Base-by-base conservation (phyloP, 768 basidiomycete species). In the Thelephora ganbajun region DNA sequence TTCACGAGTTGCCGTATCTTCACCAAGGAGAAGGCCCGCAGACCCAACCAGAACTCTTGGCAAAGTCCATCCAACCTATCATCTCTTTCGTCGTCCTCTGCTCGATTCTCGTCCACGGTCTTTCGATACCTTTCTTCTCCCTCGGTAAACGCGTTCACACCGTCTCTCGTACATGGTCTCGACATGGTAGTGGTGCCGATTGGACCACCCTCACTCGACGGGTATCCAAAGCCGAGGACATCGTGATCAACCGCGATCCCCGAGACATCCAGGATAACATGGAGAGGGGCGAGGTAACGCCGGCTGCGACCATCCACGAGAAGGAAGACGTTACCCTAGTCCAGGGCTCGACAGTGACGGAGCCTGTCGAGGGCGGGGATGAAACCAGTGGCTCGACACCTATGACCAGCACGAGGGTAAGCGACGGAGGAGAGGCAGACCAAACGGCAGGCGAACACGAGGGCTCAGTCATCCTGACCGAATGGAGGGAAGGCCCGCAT, bases 111-210 rank as follows among this genome's bases (percentile, higher is more conserved):
- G 77, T 86, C 14, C 88, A 90, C 57, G 93, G 91, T 2, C 70
- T 96, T 6, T 93, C 90, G 11, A 96, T 99, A 53, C 91, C 94
- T 0, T 84, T 83, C 59, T 96, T 97, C 70, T 91, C 91, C 18
- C 77, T 98, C 23, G 83, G 91, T 14, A 72, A 87, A 26, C 79
- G 91, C 20, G 91, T 97, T n/a, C 91, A 93, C 60, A 82, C 76
- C 14, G 83, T 89, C 47, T 84, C 87, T 12, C 76, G 90, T 54
- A 97, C 94, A 6, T 90, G 86, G 83, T 93, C 90, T 7, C 71
- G 91, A 45, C 77, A 84, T 54, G 74, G 80, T 26, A 63, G 69
- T 23, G 66, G 69, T 36, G 86, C 92, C 0, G 89, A 92, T 41
- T 96, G 92, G 89, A 72, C 88, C 7, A 79, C 76, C 43, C 80